Percentiles rank a stretch among this genome's conserved stretches.
Conservation (phyloP, 345 rosid genomes). For the Lumnitzera littorea region DNA sequence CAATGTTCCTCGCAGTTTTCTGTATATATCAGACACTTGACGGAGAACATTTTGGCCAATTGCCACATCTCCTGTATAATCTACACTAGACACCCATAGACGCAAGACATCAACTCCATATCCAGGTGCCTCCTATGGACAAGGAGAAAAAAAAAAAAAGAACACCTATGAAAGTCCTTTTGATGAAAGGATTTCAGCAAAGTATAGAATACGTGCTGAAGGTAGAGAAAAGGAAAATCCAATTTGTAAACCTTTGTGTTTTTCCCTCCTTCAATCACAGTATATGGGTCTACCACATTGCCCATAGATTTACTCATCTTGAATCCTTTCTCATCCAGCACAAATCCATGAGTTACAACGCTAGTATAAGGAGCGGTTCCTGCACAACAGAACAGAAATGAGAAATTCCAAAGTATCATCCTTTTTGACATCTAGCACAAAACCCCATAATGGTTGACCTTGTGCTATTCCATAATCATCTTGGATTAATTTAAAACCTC, state of each 20-base stretch:
- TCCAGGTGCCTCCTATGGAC: slow-evolving; percentile 74
- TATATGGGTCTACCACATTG: slow-evolving; percentile 80
- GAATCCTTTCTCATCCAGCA: slow-evolving; percentile 88
- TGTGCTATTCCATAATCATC: too few species aligned
- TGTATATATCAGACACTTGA: slow-evolving; percentile 87
- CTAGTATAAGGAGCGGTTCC: slow-evolving; percentile 81
- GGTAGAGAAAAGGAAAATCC: too few species aligned
- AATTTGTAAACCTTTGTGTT: slow-evolving; percentile 45
- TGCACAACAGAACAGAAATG: slow-evolving; percentile 16
- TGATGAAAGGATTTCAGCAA: not conserved
- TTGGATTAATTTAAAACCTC: too few species aligned
- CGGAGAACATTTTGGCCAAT: slow-evolving; percentile 78
- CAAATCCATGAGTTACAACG: slow-evolving; percentile 94
- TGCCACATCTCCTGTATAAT: slow-evolving; percentile 79
- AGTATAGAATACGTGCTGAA: not conserved
- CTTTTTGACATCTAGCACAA: too few species aligned
- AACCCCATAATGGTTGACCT: too few species aligned
- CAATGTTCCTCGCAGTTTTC: slow-evolving; percentile 89
- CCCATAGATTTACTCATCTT: slow-evolving; percentile 99
- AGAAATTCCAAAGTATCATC: not conserved
- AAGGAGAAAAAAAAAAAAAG: slow-evolving; percentile 12
- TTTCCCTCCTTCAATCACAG: slow-evolving; percentile 81
- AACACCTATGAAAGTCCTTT: slow-evolving; percentile 8
- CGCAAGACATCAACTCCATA: slow-evolving; percentile 95
- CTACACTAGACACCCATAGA: slow-evolving; percentile 99